Conservation (phyloP, 148 eudicot species). For the Camellia sinensis region DNA sequence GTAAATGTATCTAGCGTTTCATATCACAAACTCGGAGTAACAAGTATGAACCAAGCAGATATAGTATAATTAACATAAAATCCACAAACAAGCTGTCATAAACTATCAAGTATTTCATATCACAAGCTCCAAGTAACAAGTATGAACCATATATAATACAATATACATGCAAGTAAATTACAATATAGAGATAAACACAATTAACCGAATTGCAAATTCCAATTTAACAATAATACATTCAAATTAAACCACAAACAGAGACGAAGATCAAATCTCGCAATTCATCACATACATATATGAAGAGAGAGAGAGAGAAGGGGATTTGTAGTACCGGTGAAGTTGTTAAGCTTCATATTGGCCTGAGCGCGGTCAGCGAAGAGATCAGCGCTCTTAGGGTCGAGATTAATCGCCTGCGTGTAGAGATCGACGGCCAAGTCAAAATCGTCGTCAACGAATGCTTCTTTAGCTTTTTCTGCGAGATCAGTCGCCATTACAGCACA, state of each 20-base stretch:
- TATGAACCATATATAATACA: too few species aligned
- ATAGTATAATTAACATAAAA: too few species aligned
- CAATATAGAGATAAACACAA: background rate
- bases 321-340: constrained; percentile 60
- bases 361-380: constrained; percentile 87
- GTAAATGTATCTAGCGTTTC: too few species aligned
- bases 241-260: background rate
- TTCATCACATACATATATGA: background rate
- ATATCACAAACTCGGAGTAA: too few species aligned
- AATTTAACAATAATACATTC: background rate
- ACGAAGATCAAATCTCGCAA: background rate
- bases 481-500: constrained; percentile 9
- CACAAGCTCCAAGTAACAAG: background rate
- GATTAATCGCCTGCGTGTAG: constrained; percentile 40
- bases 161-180: background rate
- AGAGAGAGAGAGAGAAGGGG: background rate
- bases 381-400: constrained; percentile 57
- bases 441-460: constrained; percentile 22
- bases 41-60: too few species aligned
- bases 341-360: constrained; percentile 73
- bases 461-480: constrained; percentile 13
- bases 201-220: background rate
- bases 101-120: background rate
- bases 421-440: constrained; percentile 17
- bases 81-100: background rate